Evolutionary conservation across 2,329 filamentous ascomycete species (phyloP).

Genomic region (Claviceps humidiphila): DNA sequence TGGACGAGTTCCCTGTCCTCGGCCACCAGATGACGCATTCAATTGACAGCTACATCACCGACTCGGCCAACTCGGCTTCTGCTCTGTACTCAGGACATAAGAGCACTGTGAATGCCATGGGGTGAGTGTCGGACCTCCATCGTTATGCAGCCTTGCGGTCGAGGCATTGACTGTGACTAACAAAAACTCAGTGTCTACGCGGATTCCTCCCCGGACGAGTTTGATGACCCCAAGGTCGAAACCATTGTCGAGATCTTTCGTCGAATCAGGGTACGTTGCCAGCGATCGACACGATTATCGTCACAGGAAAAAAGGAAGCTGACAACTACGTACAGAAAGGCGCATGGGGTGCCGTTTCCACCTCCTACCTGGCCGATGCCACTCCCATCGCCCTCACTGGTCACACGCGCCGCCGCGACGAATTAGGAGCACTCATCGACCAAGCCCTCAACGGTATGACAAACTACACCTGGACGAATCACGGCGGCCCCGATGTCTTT

Average conservation of each 20-base stretch:
- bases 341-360: conserved; percentile 56
- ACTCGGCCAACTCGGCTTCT: conserved; percentile 74
- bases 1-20: conserved; percentile 76
- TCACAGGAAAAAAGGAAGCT: not conserved
- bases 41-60: conserved; percentile 73
- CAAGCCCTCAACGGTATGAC: conserved; percentile 61
- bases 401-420: conserved; percentile 56
- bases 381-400: conserved; percentile 64
- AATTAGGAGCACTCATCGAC: conserved; percentile 62
- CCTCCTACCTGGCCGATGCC: conserved; percentile 70
- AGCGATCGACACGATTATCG: too few species aligned
- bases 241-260: conserved; percentile 67
- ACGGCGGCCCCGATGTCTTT: conserved; percentile 63
- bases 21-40: conserved; percentile 87
- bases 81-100: conserved; percentile 77
- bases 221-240: conserved; percentile 80
- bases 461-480: conserved; percentile 72
- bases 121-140: conserved; percentile 24
- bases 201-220: conserved; percentile 58
- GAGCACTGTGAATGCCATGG: conserved; percentile 68
- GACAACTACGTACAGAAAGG: conserved; percentile 24
- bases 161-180: not conserved
- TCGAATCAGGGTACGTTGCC: conserved; percentile 46
- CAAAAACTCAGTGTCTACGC: conserved; percentile 45
- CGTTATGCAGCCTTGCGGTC: not conserved